These are phyloP conservation scores for Asterella californica DNA, from an alignment of 225 moss, liverwort and hornwort species.

Conservation along the genomic window DNA sequence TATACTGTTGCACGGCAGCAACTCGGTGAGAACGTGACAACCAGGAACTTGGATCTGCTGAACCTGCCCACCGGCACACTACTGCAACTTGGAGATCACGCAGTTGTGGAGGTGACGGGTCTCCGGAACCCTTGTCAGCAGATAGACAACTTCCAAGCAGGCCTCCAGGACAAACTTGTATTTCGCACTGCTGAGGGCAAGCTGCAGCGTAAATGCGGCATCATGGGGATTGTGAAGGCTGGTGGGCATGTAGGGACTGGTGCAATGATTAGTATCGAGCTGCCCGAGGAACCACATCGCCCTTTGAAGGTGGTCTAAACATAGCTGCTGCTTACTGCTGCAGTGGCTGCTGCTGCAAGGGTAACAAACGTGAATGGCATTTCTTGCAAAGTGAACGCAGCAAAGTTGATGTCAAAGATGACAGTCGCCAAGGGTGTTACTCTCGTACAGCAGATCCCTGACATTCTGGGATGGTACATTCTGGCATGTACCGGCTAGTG, in stretches of 20 bases:
- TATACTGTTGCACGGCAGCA: neutral
- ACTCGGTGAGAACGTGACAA: conserved; percentile 12
- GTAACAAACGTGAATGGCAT: no score
- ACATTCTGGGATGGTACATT: no score
- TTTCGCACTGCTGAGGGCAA: neutral
- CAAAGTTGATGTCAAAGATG: no score
- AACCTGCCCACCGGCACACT: neutral
- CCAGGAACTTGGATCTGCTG: neutral
- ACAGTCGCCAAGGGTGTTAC: no score
- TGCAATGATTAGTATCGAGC: neutral
- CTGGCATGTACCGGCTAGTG: no score
- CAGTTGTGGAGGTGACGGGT: conserved; percentile 5
- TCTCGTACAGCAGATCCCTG: no score
- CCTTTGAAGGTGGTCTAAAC: neutral
- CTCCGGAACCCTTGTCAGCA: conserved; percentile 3
- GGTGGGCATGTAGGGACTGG: neutral
- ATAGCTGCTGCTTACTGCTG: no score
- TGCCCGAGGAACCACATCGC: neutral
- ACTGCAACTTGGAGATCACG: neutral
- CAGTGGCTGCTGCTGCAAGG: no score
- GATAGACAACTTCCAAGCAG: neutral
- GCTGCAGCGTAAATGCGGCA: neutral
- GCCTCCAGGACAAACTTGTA: neutral
- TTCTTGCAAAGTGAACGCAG: no score
- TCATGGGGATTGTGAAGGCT: neutral